Evolutionary conservation across 2,329 filamentous ascomycete genomes (phyloP).

Genomic region (Hypoxylon sp.): DNA sequence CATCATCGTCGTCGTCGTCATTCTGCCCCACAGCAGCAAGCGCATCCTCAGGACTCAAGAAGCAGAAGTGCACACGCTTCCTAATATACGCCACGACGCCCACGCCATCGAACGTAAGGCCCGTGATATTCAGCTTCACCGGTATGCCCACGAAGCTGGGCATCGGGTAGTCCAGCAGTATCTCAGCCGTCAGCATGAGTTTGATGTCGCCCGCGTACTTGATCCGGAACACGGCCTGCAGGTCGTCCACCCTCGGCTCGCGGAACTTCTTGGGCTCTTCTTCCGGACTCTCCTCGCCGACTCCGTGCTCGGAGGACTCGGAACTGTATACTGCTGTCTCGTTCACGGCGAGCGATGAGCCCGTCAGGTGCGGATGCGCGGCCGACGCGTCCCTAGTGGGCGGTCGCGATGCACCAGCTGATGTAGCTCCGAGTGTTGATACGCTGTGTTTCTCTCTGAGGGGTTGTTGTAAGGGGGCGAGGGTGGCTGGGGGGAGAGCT

Average conservation of each 20-base stretch:
- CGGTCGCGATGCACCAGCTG: conserved; percentile 67
- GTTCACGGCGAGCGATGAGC: conserved; percentile 41
- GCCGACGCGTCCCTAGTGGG: conserved; percentile 66
- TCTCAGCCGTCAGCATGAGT: conserved; percentile 92
- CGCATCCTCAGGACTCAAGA: conserved; percentile 92
- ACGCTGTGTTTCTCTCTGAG: conserved; percentile 74
- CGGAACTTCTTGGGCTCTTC: conserved; percentile 68
- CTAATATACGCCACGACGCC: conserved; percentile 93
- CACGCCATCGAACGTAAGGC: conserved; percentile 93
- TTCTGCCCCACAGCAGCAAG: conserved; percentile 75
- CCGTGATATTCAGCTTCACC: conserved; percentile 93
- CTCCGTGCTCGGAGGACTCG: conserved; percentile 57
- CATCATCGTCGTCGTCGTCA: conserved; percentile 54
- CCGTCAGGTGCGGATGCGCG: conserved; percentile 43
- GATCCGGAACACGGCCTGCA: conserved; percentile 93
- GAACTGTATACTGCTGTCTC: conserved; percentile 16
- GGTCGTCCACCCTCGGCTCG: conserved; percentile 85
- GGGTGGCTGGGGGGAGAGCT: conserved; percentile 31
- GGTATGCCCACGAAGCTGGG: conserved; percentile 97
- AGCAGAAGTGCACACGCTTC: conserved; percentile 92
- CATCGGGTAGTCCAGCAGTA: conserved; percentile 98
- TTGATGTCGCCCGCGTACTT: conserved; percentile 90
- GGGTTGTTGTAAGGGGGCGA: conserved; percentile 59
- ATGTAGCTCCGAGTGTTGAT: conserved; percentile 72
- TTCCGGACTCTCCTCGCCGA: conserved; percentile 49